Conservation (phyloP, 1,284 basidiomycete species). For the Naganishia sp. region DNA sequence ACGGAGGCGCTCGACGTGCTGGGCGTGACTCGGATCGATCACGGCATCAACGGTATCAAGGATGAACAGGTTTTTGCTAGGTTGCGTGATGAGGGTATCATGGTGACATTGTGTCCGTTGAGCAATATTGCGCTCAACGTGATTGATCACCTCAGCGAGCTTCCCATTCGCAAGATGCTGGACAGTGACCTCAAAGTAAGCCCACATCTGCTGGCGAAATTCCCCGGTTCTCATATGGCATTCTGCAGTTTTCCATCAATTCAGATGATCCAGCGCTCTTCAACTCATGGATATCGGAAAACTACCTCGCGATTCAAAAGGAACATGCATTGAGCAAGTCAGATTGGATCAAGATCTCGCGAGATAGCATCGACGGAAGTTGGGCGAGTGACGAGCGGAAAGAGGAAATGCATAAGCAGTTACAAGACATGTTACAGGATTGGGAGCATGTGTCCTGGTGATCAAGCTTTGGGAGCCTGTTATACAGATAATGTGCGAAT, state of each 20-base stretch:
- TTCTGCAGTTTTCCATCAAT: slow-evolving; percentile 38
- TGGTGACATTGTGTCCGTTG: slow-evolving; percentile 39
- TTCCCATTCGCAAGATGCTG: slow-evolving; percentile 38
- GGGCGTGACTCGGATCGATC: slow-evolving; percentile 39
- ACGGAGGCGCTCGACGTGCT: slow-evolving; percentile 35
- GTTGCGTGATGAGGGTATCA: slow-evolving; percentile 32
- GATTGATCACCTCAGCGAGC: slow-evolving; percentile 33
- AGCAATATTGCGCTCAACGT: slow-evolving; percentile 38
- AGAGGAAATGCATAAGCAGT: slow-evolving; percentile 25
- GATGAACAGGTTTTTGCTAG: slow-evolving; percentile 36
- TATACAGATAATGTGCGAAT: too few relatives aligned
- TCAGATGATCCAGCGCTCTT: slow-evolving; percentile 42
- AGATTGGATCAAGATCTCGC: slow-evolving; percentile 36
- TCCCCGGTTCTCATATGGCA: too few relatives aligned
- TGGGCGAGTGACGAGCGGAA: slow-evolving; percentile 38
- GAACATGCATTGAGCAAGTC: slow-evolving; percentile 36
- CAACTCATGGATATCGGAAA: slow-evolving; percentile 38
- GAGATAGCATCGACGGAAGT: slow-evolving; percentile 37
- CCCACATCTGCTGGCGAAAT: background rate
- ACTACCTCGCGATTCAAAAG: slow-evolving; percentile 39
- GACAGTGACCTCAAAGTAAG: slow-evolving; percentile 36
- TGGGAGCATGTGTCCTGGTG: slow-evolving; percentile 24
- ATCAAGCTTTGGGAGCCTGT: background rate
- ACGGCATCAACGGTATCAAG: slow-evolving; percentile 39
- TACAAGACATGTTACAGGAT: slow-evolving; percentile 5